Base-by-base conservation (phyloP, 768 basidiomycete genomes). In the Cubamyces lactineus region DNA sequence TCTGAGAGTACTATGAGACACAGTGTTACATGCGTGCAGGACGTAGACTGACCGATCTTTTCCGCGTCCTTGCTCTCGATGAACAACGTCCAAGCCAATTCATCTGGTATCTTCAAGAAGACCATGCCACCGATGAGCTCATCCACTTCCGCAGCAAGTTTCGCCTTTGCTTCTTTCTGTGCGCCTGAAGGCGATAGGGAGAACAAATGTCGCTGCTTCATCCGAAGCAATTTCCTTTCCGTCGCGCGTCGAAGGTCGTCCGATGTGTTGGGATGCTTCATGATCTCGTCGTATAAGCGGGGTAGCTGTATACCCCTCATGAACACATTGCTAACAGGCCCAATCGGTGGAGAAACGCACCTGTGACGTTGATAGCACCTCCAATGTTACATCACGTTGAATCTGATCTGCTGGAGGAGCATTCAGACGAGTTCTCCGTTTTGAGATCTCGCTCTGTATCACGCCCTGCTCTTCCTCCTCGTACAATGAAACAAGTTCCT, bases 181-280 rank as follows among this genome's bases (percentile, higher is more conserved):
- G 70, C 67, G 1, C 66, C 70, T 30, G 74, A 69, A 6, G 77
- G 53, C 3, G 91, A 86, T 17, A 94, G 69, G 3, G 88, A 79
- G 52, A 79, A 72, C n/a, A 95, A 77, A 55, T 86, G 80, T 12
- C 80, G 78, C 59, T 86, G 80, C 63, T 85, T 87, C 68, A 86
- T 81, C 19, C 80, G 77, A 40, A 96, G 76, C 9, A 95, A 79
- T 65, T 91, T 94, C 26, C 84, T 77, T 70, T 98, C 96, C 1
- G 85, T 87, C 48, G 77, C 73, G 12, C 90, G 80, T n/a, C 94
- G 88, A n/a, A 92, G 75, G 5, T 87, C 86, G 67, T 96, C 93
- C 0, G 86, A 78, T 0, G 94, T 89, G 64, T 81, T 79, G 0
- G 89, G 91, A 67, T 96, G 94, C 61, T 87, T 88, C 34, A 95